Evolutionary conservation across 2,329 filamentous ascomycete species (phyloP), one percentile per base, ranked within the genome.

Genomic region (Phoma herbarum): DNA sequence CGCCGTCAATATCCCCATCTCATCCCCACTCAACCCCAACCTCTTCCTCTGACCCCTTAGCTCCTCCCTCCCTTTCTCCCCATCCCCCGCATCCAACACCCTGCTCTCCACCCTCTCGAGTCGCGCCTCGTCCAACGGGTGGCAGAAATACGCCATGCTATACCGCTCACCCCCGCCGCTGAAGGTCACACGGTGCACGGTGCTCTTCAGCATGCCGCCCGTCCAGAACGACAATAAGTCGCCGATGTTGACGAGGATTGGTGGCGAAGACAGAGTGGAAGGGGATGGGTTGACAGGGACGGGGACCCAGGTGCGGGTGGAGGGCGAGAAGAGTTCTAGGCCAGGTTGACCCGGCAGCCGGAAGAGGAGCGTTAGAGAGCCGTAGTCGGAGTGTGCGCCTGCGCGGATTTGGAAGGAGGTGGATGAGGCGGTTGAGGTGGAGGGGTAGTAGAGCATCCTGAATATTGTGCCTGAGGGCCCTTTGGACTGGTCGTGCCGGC

Each of bases 351-450:
- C 90, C 0, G 86, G 86, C 2, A 93, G 86, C 66, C 95, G 92
- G 82, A 99, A 98, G 11, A 98, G 85, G 0, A 89, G 81, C 0
- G 87, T 90, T 47, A 90, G 72, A 54, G 81, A 85, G 29, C 86
- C 86, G 78, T 97, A 97, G 80, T 97, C 93, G 4, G 90, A 94
- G 77, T 98, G 94, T 0, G 94, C 93, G 57, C 94, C 95, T 7
- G 94, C 94, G 26, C 94, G 89, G 60, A 97, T 86, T 14, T 25
- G 31, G 10, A 29, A 6, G 2, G 7, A 4, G 35, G 14, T n/a
- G 20, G 14, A 12, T 9, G 20, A 1, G 1, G 5, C 7, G 7
- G n/a, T 9, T 20, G n/a, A 26, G 31, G 3, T 46, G 10, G 16
- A 22, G 75, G 69, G 81, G 52, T 79, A 82, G 68, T 83, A 83